Evolutionary conservation across 208 protist genomes (phyloP).

Genomic region (Crithidia acanthocephali): DNA sequence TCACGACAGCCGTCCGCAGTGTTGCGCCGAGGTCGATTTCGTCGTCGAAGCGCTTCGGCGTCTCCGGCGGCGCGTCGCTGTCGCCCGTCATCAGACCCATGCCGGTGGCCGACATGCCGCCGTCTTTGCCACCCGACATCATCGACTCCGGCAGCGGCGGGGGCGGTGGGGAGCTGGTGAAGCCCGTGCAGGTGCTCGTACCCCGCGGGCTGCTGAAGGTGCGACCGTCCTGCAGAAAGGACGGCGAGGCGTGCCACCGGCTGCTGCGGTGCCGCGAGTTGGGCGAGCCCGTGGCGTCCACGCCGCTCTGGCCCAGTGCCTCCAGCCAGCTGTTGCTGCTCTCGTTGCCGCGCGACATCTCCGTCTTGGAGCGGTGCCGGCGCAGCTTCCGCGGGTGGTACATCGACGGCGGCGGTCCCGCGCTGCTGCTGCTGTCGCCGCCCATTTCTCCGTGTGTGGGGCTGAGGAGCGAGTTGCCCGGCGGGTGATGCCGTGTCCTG

Average conservation of each 20-base stretch:
- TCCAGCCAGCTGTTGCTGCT: slow-evolving; percentile 15
- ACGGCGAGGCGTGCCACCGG: neutral
- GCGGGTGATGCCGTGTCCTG: neutral
- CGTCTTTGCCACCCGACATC: neutral
- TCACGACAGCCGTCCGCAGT: slow-evolving; percentile 31
- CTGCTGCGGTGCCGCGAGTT: neutral
- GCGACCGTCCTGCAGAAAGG: neutral
- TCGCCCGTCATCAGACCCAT: too few species aligned
- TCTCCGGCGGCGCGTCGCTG: neutral
- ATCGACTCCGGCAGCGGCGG: slow-evolving; percentile 13
- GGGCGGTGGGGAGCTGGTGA: slow-evolving; percentile 2
- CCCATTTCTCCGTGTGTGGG: neutral
- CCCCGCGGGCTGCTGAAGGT: neutral
- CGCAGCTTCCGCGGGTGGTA: neutral
- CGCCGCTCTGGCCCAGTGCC: neutral
- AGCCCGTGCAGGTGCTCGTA: neutral
- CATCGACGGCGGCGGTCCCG: neutral
- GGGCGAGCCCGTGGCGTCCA: neutral
- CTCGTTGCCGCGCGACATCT: slow-evolving; percentile 1
- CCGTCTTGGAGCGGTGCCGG: neutral
- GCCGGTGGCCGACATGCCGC: too few species aligned
- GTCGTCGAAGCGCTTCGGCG: slow-evolving; percentile 15
- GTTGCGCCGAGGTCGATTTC: slow-evolving; percentile 27
- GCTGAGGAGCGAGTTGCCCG: neutral
- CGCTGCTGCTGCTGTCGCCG: slow-evolving; percentile 17